Evolutionary conservation across 2,329 filamentous ascomycete species (phyloP), one percentile per base, ranked within the genome.

Genomic region (Talaromyces sp.): DNA sequence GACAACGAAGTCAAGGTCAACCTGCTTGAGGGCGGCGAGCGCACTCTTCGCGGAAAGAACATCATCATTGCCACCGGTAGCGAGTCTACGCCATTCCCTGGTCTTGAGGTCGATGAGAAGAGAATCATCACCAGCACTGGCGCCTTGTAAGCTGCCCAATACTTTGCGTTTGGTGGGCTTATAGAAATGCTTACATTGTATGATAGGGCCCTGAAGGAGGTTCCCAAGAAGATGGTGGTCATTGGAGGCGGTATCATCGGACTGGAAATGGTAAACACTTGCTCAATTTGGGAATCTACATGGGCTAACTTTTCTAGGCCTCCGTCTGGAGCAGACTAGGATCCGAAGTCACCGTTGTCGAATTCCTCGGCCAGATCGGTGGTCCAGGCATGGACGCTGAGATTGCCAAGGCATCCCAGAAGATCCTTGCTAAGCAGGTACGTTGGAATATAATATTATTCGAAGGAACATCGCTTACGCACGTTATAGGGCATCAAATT

Each of bases 241-340:
- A 97, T 99, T 74, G 95, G 95, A 70, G 95, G 95, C 75, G 95
- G 95, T 77, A 99, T 99, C 77, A 99, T 99, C 73, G 95, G 95
- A 75, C 87, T 99, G 49, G 95, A 99, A 81, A 99, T 99, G 95
- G 92, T 86, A 77, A 44, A 78, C 63, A 55, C 5, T 58, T 27
- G 9, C 53, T 51, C 10, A 32, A 27, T 25, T 25, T 22, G 8
- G 5, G 17, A 17, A 39, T 19, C 7, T 10, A 17, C 9, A 2
- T 19, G 55, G 22, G 25, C 19, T 61, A 68, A 59, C 65, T 58
- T 27, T 60, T 57, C 28, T 68, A 86, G 84, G 87, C 83, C 66
- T 98, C 93, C 58, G 95, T 99, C 59, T 99, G 95, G 95, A 96
- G 92, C 64, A 87, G 95, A 72, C 84, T 99, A 64, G 95, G 95